Evolutionary conservation across 2,329 filamentous ascomycete genomes (phyloP).

Genomic region (Ophiostoma australiae): DNA sequence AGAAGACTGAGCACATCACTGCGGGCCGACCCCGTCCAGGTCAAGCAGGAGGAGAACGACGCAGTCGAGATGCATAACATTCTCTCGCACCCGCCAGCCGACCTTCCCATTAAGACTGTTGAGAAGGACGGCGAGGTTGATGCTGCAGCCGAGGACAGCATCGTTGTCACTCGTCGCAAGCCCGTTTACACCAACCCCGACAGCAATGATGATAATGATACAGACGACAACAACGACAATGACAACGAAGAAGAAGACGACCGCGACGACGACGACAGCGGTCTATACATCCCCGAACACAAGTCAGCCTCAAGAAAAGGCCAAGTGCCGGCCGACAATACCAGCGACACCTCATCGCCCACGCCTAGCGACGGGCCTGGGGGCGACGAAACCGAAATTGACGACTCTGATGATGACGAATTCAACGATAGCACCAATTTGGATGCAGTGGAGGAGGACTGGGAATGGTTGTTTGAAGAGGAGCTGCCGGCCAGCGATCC

Average conservation of each 20-base stretch:
- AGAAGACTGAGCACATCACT: constrained; percentile 5
- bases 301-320: not conserved
- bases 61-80: not conserved
- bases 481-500: constrained; percentile 9
- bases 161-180: constrained; percentile 18
- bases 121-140: not conserved
- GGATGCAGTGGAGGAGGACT: constrained; percentile 24
- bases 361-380: not conserved
- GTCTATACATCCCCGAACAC: constrained; percentile 1
- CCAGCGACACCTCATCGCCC: not conserved
- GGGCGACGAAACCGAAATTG: constrained; percentile 20
- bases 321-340: not conserved
- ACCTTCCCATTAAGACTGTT: constrained; percentile 7
- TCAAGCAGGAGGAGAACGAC: constrained; percentile 16
- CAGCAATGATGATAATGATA: constrained; percentile 15
- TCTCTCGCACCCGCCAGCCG: not conserved
- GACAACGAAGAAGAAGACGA: constrained; percentile 14
- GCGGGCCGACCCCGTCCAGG: constrained; percentile 3
- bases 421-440: constrained; percentile 25
- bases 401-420: constrained; percentile 18
- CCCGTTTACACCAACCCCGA: not conserved
- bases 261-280: constrained; percentile 20
- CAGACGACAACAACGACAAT: not conserved
- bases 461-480: constrained; percentile 23
- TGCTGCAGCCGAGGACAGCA: not conserved